Conservation (phyloP, 805 yeast genomes). For the Grigorovia humatica region DNA sequence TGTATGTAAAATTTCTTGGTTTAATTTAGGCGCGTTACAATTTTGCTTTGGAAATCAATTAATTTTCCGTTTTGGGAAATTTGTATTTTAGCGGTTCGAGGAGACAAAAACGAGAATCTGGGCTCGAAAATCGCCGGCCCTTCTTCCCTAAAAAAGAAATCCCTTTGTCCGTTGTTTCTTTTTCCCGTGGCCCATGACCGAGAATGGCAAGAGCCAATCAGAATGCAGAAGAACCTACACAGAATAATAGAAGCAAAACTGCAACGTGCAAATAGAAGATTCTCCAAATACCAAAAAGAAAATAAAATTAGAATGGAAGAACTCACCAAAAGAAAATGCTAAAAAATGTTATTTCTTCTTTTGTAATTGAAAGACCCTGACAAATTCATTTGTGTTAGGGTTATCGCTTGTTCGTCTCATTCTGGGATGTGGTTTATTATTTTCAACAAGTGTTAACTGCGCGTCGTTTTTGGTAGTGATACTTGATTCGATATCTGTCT, state of each 20-base stretch:
- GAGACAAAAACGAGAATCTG: neutral
- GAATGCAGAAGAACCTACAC: too few relatives aligned
- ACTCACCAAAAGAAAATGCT: neutral
- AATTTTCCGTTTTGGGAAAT: neutral
- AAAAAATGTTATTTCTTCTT: conserved; percentile 1
- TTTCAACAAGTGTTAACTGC: conserved; percentile 16
- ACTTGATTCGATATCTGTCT: neutral
- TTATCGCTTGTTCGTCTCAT: conserved; percentile 23
- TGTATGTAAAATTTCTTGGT: too few relatives aligned
- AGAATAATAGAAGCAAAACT: too few relatives aligned
- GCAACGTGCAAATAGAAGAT: neutral
- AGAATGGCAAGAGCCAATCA: too few relatives aligned
- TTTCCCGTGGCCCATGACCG: too few relatives aligned
- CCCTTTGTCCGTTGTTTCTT: too few relatives aligned
- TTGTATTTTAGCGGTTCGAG: neutral
- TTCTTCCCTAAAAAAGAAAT: too few relatives aligned
- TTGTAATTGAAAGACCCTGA: conserved; percentile 24
- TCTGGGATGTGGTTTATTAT: conserved; percentile 25
- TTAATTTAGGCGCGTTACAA: neutral
- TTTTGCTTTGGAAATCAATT: neutral
- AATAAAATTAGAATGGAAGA: neutral
- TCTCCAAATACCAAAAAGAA: too few relatives aligned
- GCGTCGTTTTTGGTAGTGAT: neutral
- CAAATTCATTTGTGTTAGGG: conserved; percentile 21
- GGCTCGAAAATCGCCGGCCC: too few relatives aligned